Conservation (phyloP, 2,329 filamentous ascomycete species). For the Curvularia sp. region DNA sequence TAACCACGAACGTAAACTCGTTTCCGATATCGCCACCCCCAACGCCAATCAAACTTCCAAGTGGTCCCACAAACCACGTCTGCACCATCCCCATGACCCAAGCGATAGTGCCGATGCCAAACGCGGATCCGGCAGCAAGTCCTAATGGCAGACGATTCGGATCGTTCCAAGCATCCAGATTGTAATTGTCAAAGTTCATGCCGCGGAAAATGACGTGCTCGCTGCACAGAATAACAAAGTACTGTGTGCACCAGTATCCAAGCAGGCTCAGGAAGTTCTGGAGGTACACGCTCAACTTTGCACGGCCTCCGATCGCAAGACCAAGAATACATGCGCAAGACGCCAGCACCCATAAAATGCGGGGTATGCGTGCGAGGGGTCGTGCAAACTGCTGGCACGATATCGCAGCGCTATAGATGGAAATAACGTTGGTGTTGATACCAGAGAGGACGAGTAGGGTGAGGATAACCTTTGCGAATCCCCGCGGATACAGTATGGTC, state of each 20-base stretch:
- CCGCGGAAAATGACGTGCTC: constrained; percentile 56
- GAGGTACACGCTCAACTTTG: constrained; percentile 53
- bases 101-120: constrained; percentile 50
- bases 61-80: constrained; percentile 61
- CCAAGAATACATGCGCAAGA: constrained; percentile 54
- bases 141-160: constrained; percentile 53
- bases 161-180: constrained; percentile 56
- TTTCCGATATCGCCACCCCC: constrained; percentile 41
- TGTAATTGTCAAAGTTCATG: constrained; percentile 59
- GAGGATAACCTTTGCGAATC: constrained; percentile 58
- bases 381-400: constrained; percentile 57
- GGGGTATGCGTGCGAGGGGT: constrained; percentile 60
- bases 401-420: constrained; percentile 59
- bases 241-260: constrained; percentile 57
- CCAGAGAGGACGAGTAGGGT: constrained; percentile 54
- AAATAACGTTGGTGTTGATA: constrained; percentile 56
- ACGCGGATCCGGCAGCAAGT: constrained; percentile 50
- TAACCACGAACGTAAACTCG: constrained; percentile 37
- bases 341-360: constrained; percentile 56
- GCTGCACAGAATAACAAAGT: constrained; percentile 55
- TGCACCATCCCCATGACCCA: constrained; percentile 67
- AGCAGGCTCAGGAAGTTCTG: constrained; percentile 56
- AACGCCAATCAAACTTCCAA: constrained; percentile 36
- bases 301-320: constrained; percentile 54
- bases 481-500: constrained; percentile 54